A percentile compares a stretch with the other conserved stretches of the same genome.
Evolutionary conservation across 2,329 filamentous ascomycete genomes (phyloP).

Genomic region (Aquanectria penicillioides): DNA sequence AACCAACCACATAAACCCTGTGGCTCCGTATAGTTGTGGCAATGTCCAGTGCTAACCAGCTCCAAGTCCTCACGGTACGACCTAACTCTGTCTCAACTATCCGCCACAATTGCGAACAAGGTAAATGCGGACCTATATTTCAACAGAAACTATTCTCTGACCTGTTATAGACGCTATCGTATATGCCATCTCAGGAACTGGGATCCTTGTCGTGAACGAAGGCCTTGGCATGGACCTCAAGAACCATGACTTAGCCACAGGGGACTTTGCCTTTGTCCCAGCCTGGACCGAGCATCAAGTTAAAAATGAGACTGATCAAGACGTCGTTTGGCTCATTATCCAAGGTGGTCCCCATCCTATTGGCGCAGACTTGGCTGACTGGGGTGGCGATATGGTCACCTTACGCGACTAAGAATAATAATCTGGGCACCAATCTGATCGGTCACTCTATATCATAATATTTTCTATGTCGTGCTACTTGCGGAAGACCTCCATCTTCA

Average conservation of each 20-base stretch:
- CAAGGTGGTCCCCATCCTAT: conserved; percentile 69
- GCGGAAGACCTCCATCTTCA: not conserved
- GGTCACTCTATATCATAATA: too few relatives aligned
- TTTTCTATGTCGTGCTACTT: too few relatives aligned
- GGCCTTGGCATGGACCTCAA: conserved; percentile 61
- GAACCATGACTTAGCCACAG: conserved; percentile 66
- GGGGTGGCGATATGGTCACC: conserved; percentile 62
- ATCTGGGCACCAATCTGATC: too few relatives aligned
- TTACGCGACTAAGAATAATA: conserved; percentile 27
- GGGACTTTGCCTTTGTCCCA: conserved; percentile 77
- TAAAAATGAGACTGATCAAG: conserved; percentile 69
- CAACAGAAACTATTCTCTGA: not conserved
- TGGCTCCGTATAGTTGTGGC: not conserved
- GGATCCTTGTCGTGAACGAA: conserved; percentile 67
- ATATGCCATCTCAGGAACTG: conserved; percentile 70
- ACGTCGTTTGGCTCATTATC: conserved; percentile 73
- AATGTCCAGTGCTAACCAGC: conserved; percentile 18
- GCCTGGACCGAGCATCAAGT: conserved; percentile 77
- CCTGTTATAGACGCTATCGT: conserved; percentile 69
- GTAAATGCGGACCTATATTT: conserved; percentile 47
- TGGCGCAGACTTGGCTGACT: conserved; percentile 70
- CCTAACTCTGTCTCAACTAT: conserved; percentile 70
- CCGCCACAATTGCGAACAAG: conserved; percentile 77
- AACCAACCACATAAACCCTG: not conserved
- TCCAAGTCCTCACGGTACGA: conserved; percentile 68